These are phyloP conservation scores for Rhododendron molle DNA, from an alignment of 148 eudicot genomes.

Conservation along the genomic window DNA sequence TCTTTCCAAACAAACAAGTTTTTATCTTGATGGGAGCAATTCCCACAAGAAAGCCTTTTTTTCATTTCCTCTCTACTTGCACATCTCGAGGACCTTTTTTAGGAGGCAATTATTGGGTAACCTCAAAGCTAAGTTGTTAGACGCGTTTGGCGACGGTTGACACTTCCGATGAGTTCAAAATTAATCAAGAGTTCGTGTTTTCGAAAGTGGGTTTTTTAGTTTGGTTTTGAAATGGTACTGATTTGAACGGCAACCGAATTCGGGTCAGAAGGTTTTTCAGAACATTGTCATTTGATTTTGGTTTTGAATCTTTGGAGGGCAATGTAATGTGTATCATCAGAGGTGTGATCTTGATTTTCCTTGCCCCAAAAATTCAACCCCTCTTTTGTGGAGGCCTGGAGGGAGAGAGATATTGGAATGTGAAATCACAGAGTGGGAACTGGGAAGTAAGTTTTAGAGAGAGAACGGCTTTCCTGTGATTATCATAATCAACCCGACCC, in stretches of 20 bases:
- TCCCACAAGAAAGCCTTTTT: not conserved
- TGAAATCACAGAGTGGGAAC: not conserved
- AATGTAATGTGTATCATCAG: not conserved
- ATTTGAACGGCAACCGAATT: not conserved
- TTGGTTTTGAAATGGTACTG: not conserved
- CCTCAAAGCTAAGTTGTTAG: constrained; percentile 7
- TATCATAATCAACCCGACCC: constrained; percentile 10
- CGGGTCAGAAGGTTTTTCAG: not conserved
- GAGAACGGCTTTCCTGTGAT: not conserved
- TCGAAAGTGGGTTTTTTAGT: not conserved
- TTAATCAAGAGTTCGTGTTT: not conserved
- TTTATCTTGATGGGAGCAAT: constrained; percentile 24
- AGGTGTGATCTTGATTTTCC: not conserved
- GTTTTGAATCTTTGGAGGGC: not conserved
- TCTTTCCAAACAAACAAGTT: not conserved
- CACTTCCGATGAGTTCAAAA: not conserved
- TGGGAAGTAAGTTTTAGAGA: too few species aligned
- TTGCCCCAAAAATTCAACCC: not conserved
- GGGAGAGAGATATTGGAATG: not conserved
- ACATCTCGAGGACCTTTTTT: constrained; percentile 30
- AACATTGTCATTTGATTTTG: too few species aligned
- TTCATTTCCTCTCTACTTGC: constrained; percentile 12
- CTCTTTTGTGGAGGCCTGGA: not conserved
- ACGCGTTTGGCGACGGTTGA: not conserved
- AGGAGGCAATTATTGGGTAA: constrained; percentile 10